Evolutionary conservation across 2,329 filamentous ascomycete genomes (phyloP), one percentile per base, ranked within the genome.

Genomic region (Thyridium curvatum): DNA sequence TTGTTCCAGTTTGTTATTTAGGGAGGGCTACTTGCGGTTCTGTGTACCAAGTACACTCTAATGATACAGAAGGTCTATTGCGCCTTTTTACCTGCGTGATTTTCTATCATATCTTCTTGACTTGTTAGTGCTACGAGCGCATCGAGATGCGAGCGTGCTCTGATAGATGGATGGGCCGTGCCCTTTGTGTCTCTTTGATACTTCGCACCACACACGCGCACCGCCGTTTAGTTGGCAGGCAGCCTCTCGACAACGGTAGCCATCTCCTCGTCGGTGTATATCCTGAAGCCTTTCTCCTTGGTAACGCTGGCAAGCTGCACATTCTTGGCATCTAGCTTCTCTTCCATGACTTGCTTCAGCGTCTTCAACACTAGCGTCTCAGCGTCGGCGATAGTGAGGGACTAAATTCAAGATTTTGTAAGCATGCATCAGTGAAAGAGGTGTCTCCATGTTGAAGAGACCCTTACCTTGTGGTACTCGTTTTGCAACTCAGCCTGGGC

Each of bases 271-370:
- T 98, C 93, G 42, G 83, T 85, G 74, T 98, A 98, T 80, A 98
- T 96, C 70, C 88, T 84, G 77, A 98, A 98, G 41, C 93, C 93
- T 68, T 86, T 91, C 51, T 96, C 91, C 74, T 90, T 94, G 46
- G 93, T 98, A 41, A 98, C 93, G 60, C 91, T 97, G 39, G 93
- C 93, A 52, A 98, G 68, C 72, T 98, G 93, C 49, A 98, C 93
- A 60, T 98, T 98, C 79, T 98, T 98, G 48, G 89, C 79, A 62
- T 98, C 93, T 44, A 98, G 76, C 73, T 98, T 98, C 80, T 98
- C 93, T 70, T 98, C 93, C 93, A 98, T 98, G 52, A 98, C 93
- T 70, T 98, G 93, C 77, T 97, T 98, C 62, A 98, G 66, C 30
- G 93, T 98, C 79, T 97, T 97, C 57, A 98, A 73, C 37, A 95